A percentile compares a stretch with the other conserved stretches of the same genome.
Evolutionary conservation across 1,284 basidiomycete species (phyloP).

Genomic region (Malassezia yamatoensis): DNA sequence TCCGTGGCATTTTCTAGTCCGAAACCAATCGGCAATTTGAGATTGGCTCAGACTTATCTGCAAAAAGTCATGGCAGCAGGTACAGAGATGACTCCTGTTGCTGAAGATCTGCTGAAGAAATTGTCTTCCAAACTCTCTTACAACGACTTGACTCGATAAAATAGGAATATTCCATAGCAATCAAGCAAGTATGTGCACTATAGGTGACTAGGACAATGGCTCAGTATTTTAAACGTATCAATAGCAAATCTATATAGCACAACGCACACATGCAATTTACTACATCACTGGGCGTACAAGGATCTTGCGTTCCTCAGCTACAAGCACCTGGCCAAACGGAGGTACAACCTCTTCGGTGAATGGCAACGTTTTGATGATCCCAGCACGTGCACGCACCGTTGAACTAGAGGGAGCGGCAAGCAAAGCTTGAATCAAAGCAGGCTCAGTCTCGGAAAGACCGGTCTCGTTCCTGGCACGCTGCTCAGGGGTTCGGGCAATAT

Average conservation of each 20-base stretch:
- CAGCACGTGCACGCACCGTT: constrained; percentile 16
- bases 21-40: constrained; percentile 26
- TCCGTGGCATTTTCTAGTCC: background rate
- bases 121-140: constrained; percentile 13
- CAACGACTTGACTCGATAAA: too few relatives aligned
- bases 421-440: constrained; percentile 12
- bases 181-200: too few relatives aligned
- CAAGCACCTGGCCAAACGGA: constrained; percentile 13
- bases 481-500: constrained; percentile 20
- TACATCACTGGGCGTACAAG: constrained; percentile 16
- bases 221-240: background rate
- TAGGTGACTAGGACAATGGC: background rate
- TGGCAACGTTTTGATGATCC: constrained; percentile 14
- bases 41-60: constrained; percentile 38
- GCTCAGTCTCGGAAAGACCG: constrained; percentile 23
- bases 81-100: constrained; percentile 36
- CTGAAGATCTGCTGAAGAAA: constrained; percentile 39
- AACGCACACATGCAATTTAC: background rate
- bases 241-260: background rate
- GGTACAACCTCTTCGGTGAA: constrained; percentile 7
- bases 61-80: constrained; percentile 40
- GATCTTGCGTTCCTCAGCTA: constrained; percentile 19
- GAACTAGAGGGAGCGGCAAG: constrained; percentile 15
- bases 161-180: too few relatives aligned
- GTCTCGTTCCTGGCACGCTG: constrained; percentile 23